phyloP scores from a whole-genome alignment of 768 basidiomycete species.

The Collybia mongolica region DNA sequence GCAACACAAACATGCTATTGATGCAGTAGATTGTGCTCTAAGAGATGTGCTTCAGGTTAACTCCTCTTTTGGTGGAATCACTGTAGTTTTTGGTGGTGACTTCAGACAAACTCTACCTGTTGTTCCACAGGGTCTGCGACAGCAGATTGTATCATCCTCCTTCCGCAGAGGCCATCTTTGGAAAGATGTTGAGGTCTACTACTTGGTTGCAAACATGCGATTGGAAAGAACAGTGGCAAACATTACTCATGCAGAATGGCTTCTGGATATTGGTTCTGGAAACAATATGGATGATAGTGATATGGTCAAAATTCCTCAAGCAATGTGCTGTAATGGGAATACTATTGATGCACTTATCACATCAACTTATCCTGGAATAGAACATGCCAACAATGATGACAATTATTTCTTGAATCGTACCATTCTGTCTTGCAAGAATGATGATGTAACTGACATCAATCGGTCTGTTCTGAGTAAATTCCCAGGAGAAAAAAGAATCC shows the following conservation, averaged over 20 bases:
- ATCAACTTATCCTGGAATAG: background rate
- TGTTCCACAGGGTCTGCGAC: constrained; percentile 31
- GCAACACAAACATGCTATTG: constrained; percentile 32
- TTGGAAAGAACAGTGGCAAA: constrained; percentile 24
- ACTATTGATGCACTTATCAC: constrained; percentile 22
- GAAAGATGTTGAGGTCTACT: constrained; percentile 26
- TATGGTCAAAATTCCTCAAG: constrained; percentile 1
- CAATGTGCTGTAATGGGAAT: constrained; percentile 14
- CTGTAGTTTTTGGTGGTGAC: constrained; percentile 48
- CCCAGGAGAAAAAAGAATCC: background rate
- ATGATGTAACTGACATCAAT: background rate
- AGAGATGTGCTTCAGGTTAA: too few species aligned
- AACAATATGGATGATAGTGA: constrained; percentile 9
- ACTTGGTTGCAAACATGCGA: constrained; percentile 39
- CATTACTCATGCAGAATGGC: constrained; percentile 24
- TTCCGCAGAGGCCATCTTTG: constrained; percentile 38
- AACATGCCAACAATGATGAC: too few species aligned
- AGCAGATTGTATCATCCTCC: constrained; percentile 35
- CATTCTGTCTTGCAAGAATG: background rate
- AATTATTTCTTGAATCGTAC: too few species aligned
- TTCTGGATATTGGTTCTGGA: constrained; percentile 14
- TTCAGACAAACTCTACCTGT: constrained; percentile 48
- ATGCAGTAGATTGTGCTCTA: too few species aligned
- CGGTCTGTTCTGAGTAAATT: background rate
- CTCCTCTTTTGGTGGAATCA: constrained; percentile 45